A percentile compares a stretch with the other conserved stretches of the same genome.
These are phyloP conservation scores for Paramyrothecium roridum DNA, from an alignment of 2,329 filamentous ascomycete species.

Conservation along the genomic window DNA sequence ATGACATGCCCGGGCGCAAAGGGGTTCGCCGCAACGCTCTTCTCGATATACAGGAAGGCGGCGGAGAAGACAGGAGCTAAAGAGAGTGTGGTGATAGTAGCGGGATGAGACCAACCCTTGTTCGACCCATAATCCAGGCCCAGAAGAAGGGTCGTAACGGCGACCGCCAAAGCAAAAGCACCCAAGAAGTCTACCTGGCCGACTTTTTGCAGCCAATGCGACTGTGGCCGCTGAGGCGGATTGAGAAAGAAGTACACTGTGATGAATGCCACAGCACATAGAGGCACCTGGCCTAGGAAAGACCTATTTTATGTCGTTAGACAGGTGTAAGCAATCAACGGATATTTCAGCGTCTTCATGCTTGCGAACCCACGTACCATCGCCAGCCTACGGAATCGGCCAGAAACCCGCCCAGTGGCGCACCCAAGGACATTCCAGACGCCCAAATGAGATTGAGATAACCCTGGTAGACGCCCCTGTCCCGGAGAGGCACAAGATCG, in stretches of 20 bases:
- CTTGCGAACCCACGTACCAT: background rate
- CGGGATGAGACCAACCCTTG: slow-evolving; percentile 58
- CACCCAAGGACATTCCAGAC: background rate
- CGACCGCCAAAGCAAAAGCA: slow-evolving; percentile 61
- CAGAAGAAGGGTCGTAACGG: slow-evolving; percentile 63
- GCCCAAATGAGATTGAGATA: background rate
- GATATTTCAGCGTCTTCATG: too few species aligned
- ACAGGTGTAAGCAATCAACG: too few species aligned
- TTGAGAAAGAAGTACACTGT: too few species aligned
- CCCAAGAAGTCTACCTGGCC: slow-evolving; percentile 71
- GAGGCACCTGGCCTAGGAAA: too few species aligned
- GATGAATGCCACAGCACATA: too few species aligned
- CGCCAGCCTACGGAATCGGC: background rate
- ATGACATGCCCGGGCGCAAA: slow-evolving; percentile 75
- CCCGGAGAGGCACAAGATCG: background rate
- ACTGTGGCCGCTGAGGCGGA: too few species aligned
- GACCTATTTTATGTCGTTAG: too few species aligned
- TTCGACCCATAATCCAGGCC: slow-evolving; percentile 74
- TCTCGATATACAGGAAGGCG: slow-evolving; percentile 68
- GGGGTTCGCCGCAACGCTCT: slow-evolving; percentile 63
- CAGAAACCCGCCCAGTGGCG: background rate
- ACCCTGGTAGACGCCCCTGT: background rate
- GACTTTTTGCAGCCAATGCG: slow-evolving; percentile 64
- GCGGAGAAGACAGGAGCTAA: slow-evolving; percentile 57
- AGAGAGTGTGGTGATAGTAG: slow-evolving; percentile 56